Evolutionary conservation across 768 basidiomycete species (phyloP).

Genomic region (Sutorius australiensis): DNA sequence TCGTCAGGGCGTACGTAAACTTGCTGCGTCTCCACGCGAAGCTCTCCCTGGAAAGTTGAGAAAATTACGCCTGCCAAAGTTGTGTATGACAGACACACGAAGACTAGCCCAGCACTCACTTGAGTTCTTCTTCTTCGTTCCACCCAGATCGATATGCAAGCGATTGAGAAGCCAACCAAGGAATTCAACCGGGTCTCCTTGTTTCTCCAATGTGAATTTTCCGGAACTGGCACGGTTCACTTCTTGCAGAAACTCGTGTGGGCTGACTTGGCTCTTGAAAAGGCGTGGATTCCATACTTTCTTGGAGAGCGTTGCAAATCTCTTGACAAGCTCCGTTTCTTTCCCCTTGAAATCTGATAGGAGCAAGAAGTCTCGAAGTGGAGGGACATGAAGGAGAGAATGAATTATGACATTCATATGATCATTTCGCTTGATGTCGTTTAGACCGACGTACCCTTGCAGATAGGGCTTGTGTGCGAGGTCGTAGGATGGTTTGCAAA

Average conservation of each 20-base stretch:
- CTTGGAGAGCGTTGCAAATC: constrained; percentile 83
- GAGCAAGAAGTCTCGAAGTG: constrained; percentile 83
- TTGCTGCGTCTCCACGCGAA: constrained; percentile 90
- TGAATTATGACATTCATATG: constrained; percentile 98
- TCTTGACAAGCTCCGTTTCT: constrained; percentile 81
- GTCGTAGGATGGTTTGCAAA: constrained; percentile 80
- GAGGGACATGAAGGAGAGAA: constrained; percentile 84
- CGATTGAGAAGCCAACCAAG: constrained; percentile 93
- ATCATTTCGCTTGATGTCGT: constrained; percentile 97
- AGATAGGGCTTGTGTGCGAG: constrained; percentile 76
- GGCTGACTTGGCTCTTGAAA: constrained; percentile 97
- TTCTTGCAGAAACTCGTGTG: constrained; percentile 99
- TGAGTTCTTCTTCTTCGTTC: constrained; percentile 87
- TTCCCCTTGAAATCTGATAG: constrained; percentile 71
- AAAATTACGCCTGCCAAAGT: constrained; percentile 75
- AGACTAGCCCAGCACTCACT: constrained; percentile 50
- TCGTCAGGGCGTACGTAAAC: constrained; percentile 79
- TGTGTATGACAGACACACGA: constrained; percentile 18
- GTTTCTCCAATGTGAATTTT: constrained; percentile 89
- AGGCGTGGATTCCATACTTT: constrained; percentile 95
- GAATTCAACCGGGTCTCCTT: constrained; percentile 96
- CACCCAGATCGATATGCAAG: constrained; percentile 89
- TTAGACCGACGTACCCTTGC: constrained; percentile 92
- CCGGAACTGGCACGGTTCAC: constrained; percentile 85
- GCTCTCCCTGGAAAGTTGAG: constrained; percentile 89